These are phyloP conservation scores for Spathaspora sp. DNA, from an alignment of 805 yeast species.

Conservation along the genomic window DNA sequence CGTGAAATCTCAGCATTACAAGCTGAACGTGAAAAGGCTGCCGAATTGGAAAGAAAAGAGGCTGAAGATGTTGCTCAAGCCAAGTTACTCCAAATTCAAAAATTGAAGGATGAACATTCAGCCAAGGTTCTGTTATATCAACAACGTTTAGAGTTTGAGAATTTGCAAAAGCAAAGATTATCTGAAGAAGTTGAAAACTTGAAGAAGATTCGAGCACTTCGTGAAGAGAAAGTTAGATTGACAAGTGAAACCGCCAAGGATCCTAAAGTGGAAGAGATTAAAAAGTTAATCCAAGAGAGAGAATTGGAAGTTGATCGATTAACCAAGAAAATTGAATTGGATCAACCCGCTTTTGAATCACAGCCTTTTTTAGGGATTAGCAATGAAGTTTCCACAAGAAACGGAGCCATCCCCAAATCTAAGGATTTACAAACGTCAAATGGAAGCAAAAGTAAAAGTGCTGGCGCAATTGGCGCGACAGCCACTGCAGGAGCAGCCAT, in stretches of 20 bases:
- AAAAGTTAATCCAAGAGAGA: constrained; percentile 27
- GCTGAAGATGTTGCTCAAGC: constrained; percentile 28
- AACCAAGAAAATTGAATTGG: constrained; percentile 29
- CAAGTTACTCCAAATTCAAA: constrained; percentile 30
- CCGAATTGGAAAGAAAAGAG: constrained; percentile 22
- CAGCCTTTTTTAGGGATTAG: constrained; percentile 25
- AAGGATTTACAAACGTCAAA: neutral
- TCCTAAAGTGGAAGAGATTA: constrained; percentile 20
- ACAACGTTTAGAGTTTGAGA: constrained; percentile 31
- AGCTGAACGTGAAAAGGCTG: constrained; percentile 16
- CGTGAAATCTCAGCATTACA: constrained; percentile 29
- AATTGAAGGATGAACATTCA: constrained; percentile 30
- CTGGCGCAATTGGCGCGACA: constrained; percentile 1
- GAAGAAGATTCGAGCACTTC: constrained; percentile 35
- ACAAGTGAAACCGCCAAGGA: constrained; percentile 18
- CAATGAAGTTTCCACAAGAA: constrained; percentile 26
- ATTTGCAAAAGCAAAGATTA: constrained; percentile 33
- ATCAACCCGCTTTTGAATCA: constrained; percentile 21
- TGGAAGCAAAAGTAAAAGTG: constrained; percentile 1
- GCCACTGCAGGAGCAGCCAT: constrained; percentile 7
- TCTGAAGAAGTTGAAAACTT: constrained; percentile 37
- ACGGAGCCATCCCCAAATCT: constrained; percentile 15
- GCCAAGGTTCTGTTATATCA: constrained; percentile 27
- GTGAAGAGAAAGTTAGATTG: constrained; percentile 34
- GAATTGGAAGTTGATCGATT: constrained; percentile 30